Conservation (phyloP, 1,284 basidiomycete genomes). For the Ganoderma leucocontextum region DNA sequence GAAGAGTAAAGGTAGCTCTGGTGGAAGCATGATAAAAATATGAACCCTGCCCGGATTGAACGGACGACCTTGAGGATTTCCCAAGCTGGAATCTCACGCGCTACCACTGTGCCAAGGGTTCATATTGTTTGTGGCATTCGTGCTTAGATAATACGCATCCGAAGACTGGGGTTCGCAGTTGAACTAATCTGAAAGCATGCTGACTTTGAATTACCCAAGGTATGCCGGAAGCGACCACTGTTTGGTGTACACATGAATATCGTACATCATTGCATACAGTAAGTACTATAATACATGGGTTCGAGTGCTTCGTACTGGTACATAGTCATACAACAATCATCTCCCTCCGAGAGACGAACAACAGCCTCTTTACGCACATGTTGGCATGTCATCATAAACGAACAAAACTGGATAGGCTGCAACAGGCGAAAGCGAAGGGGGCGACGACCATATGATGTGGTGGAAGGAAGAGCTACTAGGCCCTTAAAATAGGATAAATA, state of each 20-base stretch:
- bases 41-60: conserved; percentile 43
- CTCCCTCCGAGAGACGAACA: not conserved
- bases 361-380: not conserved
- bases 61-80: conserved; percentile 40
- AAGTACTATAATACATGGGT: not conserved
- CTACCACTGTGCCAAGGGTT: conserved; percentile 30
- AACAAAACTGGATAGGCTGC: not conserved
- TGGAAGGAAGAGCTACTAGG: not conserved
- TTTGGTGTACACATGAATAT: not conserved
- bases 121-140: not conserved
- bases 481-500: conserved; percentile 6
- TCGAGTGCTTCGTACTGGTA: not conserved
- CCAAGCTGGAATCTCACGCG: conserved; percentile 29
- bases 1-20: too few species aligned
- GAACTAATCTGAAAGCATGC: too few species aligned
- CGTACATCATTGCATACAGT: conserved; percentile 3
- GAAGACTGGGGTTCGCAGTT: not conserved
- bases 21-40: not conserved
- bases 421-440: not conserved
- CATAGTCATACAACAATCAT: conserved; percentile 6
- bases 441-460: not conserved
- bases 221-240: not conserved
- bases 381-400: conserved; percentile 3
- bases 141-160: not conserved
- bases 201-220: too few species aligned